These are phyloP conservation scores for Margaritispora aquatica DNA, from an alignment of 495 filamentous ascomycete genomes.

Conservation along the genomic window DNA sequence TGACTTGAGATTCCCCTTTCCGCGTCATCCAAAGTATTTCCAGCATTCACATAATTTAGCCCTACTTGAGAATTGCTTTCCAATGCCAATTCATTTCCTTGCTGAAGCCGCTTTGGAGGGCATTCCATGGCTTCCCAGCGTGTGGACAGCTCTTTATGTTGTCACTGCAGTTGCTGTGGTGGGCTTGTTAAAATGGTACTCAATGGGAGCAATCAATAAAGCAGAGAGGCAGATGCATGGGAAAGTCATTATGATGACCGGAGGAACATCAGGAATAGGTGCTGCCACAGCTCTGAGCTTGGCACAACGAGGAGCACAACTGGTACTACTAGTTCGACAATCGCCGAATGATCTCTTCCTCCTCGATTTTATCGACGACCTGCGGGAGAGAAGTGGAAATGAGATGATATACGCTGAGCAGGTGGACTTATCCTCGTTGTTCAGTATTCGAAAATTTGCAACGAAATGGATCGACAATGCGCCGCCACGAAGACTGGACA, in stretches of 20 bases:
- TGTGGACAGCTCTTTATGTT: constrained; percentile 50
- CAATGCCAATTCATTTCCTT: constrained; percentile 78
- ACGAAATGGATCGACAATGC: constrained; percentile 98
- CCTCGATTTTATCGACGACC: constrained; percentile 84
- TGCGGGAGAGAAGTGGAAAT: constrained; percentile 75
- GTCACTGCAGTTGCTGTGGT: constrained; percentile 53
- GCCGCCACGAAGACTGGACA: constrained; percentile 85
- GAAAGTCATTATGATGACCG: constrained; percentile 89
- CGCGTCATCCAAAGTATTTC: not conserved
- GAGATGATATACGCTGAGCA: constrained; percentile 91
- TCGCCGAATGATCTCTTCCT: constrained; percentile 78
- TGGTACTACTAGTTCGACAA: constrained; percentile 84
- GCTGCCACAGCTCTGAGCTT: constrained; percentile 66
- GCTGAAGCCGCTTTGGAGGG: constrained; percentile 57
- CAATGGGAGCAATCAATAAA: constrained; percentile 63
- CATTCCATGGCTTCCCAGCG: constrained; percentile 30
- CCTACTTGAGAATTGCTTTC: not conserved
- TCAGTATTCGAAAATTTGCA: constrained; percentile 89
- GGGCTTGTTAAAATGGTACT: constrained; percentile 68
- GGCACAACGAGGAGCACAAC: constrained; percentile 77
- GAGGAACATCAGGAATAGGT: constrained; percentile 92
- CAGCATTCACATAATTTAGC: not conserved
- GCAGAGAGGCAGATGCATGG: constrained; percentile 87
- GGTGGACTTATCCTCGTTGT: constrained; percentile 78
- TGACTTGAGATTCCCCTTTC: constrained; percentile 1